These are phyloP conservation scores for Eruca vesicaria DNA, from an alignment of 441 rosid species.

Conservation along the genomic window DNA sequence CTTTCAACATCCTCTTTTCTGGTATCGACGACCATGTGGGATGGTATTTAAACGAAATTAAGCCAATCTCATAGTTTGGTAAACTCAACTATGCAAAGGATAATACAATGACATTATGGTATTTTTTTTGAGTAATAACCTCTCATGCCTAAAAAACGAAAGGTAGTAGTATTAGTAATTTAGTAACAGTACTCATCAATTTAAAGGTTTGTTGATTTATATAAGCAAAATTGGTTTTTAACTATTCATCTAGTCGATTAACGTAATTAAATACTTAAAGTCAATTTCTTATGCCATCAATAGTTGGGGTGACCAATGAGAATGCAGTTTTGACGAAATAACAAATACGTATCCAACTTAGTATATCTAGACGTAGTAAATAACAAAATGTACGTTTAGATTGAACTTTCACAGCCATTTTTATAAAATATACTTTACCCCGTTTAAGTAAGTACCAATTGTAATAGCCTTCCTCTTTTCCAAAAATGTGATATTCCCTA, in stretches of 20 bases:
- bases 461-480: constrained; percentile 16
- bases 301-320: background rate
- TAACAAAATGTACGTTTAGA: constrained; percentile 9
- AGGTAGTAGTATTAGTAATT: background rate
- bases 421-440: background rate
- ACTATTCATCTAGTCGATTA: background rate
- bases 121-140: background rate
- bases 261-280: background rate
- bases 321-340: background rate
- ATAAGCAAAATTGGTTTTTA: background rate
- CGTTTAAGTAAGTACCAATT: constrained; percentile 19
- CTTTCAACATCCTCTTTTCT: background rate
- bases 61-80: background rate
- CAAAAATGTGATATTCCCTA: constrained; percentile 18
- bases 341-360: background rate
- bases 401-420: background rate
- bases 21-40: background rate
- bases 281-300: no score
- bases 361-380: constrained; percentile 11
- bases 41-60: background rate
- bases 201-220: background rate
- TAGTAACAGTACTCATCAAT: background rate
- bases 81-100: constrained; percentile 4
- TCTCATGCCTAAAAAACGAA: background rate
- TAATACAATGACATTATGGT: background rate